Evolutionary conservation across 805 yeast genomes (phyloP).

Genomic region (Spathaspora passalidarum): DNA sequence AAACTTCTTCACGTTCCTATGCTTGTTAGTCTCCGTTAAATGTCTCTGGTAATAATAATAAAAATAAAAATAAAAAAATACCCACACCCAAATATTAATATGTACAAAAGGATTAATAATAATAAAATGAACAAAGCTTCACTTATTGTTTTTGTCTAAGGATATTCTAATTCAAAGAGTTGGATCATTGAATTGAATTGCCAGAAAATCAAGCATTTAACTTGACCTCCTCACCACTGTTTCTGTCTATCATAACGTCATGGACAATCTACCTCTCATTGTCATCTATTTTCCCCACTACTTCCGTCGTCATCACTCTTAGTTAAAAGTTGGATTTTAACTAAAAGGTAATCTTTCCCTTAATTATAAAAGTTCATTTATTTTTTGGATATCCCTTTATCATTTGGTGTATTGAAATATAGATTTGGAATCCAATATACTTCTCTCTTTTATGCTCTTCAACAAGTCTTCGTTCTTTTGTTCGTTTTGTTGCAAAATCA

Average conservation of each 20-base stretch:
- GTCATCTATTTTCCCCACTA: not conserved
- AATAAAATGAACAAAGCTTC: slow-evolving; percentile 1
- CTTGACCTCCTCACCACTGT: not conserved
- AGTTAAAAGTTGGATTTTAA: slow-evolving; percentile 22
- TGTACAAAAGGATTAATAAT: not conserved
- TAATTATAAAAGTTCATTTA: not conserved
- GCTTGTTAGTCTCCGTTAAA: no score
- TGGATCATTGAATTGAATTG: slow-evolving; percentile 21
- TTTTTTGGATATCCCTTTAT: not conserved
- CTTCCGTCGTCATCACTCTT: not conserved
- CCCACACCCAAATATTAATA: slow-evolving; percentile 1
- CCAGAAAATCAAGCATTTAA: not conserved
- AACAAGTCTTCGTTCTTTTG: slow-evolving; percentile 51
- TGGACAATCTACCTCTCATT: not conserved
- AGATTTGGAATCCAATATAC: slow-evolving; percentile 31
- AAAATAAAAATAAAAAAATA: not conserved
- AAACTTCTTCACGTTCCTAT: not conserved
- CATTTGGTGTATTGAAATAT: slow-evolving; percentile 31
- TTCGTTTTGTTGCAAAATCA: slow-evolving; percentile 78
- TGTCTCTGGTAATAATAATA: no score
- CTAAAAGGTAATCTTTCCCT: slow-evolving; percentile 1
- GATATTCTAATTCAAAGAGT: slow-evolving; percentile 20
- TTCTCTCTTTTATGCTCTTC: slow-evolving; percentile 49
- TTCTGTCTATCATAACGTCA: not conserved
- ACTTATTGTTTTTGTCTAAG: slow-evolving; percentile 9